Evolutionary conservation across 257 asterid species (phyloP), one percentile per base, ranked within the genome.

Genomic region (Cruciata laevipes): DNA sequence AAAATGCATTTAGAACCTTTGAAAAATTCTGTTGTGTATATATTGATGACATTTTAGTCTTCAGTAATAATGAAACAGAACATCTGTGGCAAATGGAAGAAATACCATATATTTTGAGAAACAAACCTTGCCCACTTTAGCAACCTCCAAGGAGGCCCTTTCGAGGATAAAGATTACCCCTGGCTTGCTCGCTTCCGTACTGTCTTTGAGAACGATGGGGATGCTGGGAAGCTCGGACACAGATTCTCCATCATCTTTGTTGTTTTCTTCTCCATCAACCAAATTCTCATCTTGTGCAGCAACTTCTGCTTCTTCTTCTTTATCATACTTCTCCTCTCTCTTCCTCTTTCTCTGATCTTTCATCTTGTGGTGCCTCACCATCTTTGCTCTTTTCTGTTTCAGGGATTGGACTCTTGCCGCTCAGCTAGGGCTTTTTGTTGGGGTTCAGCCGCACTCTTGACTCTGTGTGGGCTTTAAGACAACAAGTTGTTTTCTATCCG

Each of bases 121-220:
- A 65, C 83, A 11, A 9, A 93, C 97, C 97, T 88, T 93, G 64
- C 97, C 99, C 69, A 90, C 87, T 90, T 93, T 83, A 0, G 92
- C 99, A 53, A 88, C 83, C 76, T 89, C 99, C 81, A 93, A 69
- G 9, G 96, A 88, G 5, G 97, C 96, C 80, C 82, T 90, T 71
- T 90, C 97, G 6, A 93, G 86, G 73, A 93, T 72, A 64, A 90
- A 93, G 75, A 90, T 79, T 58, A 90, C 87, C 11, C 87, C 84
- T n/a, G 86, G 85, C 65, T 81, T 87, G 27, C 69, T 78, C 51
- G 63, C 74, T 27, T 55, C 57, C 31, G 73, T 66, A n/a, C 83
- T 87, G 68, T 71, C 77, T 2, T 68, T 69, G 49, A 71, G 79
- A 75, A 77, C 66, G 27, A 82, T 74, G 18, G 97, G 96, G 70